Percentiles rank a stretch among this genome's conserved stretches.
Conservation (phyloP, 139 green algal species). For the Picochlorum sp. region DNA sequence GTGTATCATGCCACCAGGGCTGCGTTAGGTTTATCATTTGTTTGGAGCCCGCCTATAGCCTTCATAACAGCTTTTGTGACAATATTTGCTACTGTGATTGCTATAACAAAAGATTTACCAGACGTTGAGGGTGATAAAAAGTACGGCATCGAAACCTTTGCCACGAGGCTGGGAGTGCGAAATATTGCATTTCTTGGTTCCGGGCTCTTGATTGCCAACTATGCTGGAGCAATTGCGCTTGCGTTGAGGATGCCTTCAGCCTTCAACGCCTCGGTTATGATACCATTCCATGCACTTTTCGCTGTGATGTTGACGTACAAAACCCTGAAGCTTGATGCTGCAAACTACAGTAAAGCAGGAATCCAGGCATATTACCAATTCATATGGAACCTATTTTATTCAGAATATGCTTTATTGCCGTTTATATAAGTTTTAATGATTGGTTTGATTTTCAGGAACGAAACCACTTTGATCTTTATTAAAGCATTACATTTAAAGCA, state of each 20-base stretch:
- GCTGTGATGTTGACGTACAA: slow-evolving; percentile 49
- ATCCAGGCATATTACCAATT: slow-evolving; percentile 73
- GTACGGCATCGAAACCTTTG: slow-evolving; percentile 87
- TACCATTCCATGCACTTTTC: slow-evolving; percentile 60
- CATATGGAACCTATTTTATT: slow-evolving; percentile 97
- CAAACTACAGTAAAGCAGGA: slow-evolving; percentile 46
- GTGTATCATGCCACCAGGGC: slow-evolving; percentile 92
- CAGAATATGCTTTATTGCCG: slow-evolving; percentile 80
- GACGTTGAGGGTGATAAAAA: slow-evolving; percentile 91
- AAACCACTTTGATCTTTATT: no score
- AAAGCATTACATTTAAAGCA: no score
- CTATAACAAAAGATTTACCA: slow-evolving; percentile 96
- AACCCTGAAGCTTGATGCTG: slow-evolving; percentile 38
- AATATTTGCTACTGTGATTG: slow-evolving; percentile 92
- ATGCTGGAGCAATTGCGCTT: slow-evolving; percentile 59
- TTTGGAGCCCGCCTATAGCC: slow-evolving; percentile 71
- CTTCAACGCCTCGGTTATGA: slow-evolving; percentile 76
- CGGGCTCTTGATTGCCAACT: slow-evolving; percentile 82
- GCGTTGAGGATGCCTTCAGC: slow-evolving; percentile 37
- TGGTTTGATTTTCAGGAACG: not conserved
- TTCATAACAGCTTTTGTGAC: slow-evolving; percentile 99
- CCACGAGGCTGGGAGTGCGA: slow-evolving; percentile 72
- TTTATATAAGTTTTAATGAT: slow-evolving; percentile 51
- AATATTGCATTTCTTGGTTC: slow-evolving; percentile 42
- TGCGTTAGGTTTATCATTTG: slow-evolving; percentile 78